Evolutionary conservation across 2,329 filamentous ascomycete species (phyloP), one percentile per base, ranked within the genome.

Genomic region (Emmonsiellopsis sp.): DNA sequence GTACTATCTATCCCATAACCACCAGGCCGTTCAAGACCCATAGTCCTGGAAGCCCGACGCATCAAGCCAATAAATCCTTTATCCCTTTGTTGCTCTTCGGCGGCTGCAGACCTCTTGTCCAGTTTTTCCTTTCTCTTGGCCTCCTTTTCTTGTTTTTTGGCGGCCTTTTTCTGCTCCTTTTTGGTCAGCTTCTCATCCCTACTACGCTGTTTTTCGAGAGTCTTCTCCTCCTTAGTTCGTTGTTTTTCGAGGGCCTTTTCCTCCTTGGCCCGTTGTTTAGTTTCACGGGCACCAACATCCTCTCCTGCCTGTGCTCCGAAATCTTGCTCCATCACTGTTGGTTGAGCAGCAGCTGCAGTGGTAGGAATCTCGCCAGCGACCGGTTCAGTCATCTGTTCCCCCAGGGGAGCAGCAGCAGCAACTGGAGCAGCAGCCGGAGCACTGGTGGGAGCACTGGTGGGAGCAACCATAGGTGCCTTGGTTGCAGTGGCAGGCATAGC

Each of bases 191-290:
- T 49, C 14, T 57, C 45, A 21, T 51, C 40, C 21, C 33, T 49
- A 17, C 42, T 40, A 13, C 40, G 32, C 46, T 53, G 40, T 32
- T 53, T 53, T 11, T 43, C 11, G 11, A 53, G 55, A 6, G 40
- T 45, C 17, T 51, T 56, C 33, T 55, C 53, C 47, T 56, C 52
- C 39, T 48, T 52, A 10, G 48, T 21, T 8, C 42, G 44, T 37
- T 45, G 49, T 43, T 58, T 55, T n/a, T 51, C 36, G 2, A 37
- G 54, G 5, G 36, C 34, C 43, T 56, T 56, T 34, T 44, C 52
- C 27, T 58, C 54, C 46, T 58, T 58, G 32, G 51, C 44, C 21
- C 40, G 39, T 36, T 44, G 11, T 21, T 21, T 44, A 5, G 37
- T 40, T 40, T 40, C 37, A 11, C 3, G 37, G 11, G 14, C 14